These are phyloP conservation scores for Zygosaccharomyces bailii DNA, from an alignment of 805 yeast species.

Conservation along the genomic window DNA sequence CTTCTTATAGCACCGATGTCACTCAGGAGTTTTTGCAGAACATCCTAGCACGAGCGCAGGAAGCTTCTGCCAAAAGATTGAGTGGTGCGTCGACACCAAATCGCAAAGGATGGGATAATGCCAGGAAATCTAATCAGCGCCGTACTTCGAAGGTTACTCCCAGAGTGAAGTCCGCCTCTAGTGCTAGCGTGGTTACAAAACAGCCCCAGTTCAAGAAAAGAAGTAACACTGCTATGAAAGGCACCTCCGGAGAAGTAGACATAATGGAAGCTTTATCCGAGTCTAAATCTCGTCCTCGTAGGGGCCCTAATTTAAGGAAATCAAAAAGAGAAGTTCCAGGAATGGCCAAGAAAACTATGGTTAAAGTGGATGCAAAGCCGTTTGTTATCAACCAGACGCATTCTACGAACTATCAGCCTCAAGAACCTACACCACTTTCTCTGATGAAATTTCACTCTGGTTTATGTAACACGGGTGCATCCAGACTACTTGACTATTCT, in stretches of 20 bases:
- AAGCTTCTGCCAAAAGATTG: slow-evolving; percentile 26
- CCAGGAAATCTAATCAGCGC: slow-evolving; percentile 6
- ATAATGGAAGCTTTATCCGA: slow-evolving; percentile 20
- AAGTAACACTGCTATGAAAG: slow-evolving; percentile 7
- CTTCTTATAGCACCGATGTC: slow-evolving; percentile 25
- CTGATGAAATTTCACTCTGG: slow-evolving; percentile 26
- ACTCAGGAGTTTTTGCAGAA: slow-evolving; percentile 34
- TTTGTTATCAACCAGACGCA: slow-evolving; percentile 3
- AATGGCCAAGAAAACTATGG: slow-evolving; percentile 8
- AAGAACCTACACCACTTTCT: slow-evolving; percentile 27
- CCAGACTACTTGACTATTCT: slow-evolving; percentile 25
- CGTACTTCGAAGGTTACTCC: slow-evolving; percentile 12
- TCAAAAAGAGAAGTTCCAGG: slow-evolving; percentile 19
- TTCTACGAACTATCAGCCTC: slow-evolving; percentile 19
- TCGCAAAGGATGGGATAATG: slow-evolving; percentile 7
- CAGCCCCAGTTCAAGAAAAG: slow-evolving; percentile 22
- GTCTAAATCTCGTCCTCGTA: neutral
- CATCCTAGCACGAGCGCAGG: slow-evolving; percentile 32
- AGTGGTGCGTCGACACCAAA: slow-evolving; percentile 11
- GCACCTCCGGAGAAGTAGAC: slow-evolving; percentile 10
- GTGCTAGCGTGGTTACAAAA: slow-evolving; percentile 17
- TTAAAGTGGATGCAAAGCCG: slow-evolving; percentile 8
- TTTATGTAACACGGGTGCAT: slow-evolving; percentile 18
- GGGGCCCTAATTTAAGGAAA: neutral
- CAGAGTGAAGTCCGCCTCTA: slow-evolving; percentile 18